Evolutionary conservation across 192 early-diverging fungal genomes (phyloP), one percentile per base, ranked within the genome.

Genomic region (Geosiphon pyriformis): DNA sequence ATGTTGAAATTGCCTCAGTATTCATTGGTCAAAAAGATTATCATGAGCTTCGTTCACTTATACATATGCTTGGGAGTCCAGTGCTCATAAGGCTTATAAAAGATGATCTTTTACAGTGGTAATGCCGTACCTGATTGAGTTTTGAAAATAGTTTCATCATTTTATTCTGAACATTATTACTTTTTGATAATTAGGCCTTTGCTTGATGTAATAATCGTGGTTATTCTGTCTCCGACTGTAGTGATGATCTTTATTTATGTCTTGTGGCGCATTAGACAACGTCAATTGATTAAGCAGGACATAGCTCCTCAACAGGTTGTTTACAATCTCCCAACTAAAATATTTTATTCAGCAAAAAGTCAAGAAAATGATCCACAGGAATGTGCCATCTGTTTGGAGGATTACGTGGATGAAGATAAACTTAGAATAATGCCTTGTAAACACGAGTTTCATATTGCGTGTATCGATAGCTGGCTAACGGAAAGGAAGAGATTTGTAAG

Each of bases 341-440:
- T 81, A n/a, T 94, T 85, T 60, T 80, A 76, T 70, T 56, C 59
- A 31, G 65, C 85, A 60, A 88, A 88, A 59, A 76, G 77, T 37
- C 76, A 80, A 46, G 88, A 88, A 29, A 85, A 86, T 70, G 93
- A 92, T 30, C 93, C 87, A 8, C 80, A 84, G 3, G 85, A 86
- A 37, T 98, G 96, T 74, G 85, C 89, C 4, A 96, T 98, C 27
- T 98, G 96, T 77, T 76, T 98, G 63, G 94, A 96, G 8, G 92
- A 95, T 56, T 97, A 90, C 80, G 74, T 79, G 17, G 85, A 88
- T 65, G 90, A 87, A 22, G 88, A 92, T 18, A 81, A 87, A 66
- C 70, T 95, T 23, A 74, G 94, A 12, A 80, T 89, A 10, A 74
- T 98, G 49, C 89, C 90, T 6, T 98, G 96, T 75, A 80, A 74